phyloP scores from a whole-genome alignment of 257 asterid species.

The Capsicum pubescens region DNA sequence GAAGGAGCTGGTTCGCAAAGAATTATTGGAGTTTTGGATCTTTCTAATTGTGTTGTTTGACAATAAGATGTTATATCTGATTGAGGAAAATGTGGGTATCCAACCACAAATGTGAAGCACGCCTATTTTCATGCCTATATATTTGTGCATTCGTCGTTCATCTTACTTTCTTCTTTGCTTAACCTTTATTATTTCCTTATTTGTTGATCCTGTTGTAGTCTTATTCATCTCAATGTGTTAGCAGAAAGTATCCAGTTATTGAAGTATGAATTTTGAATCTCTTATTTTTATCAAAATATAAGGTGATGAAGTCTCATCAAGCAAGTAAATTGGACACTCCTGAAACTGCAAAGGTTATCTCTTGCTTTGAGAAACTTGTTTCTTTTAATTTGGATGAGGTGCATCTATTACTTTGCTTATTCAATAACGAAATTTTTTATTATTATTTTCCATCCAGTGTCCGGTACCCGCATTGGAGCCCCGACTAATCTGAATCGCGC shows the following conservation, averaged over 20 bases:
- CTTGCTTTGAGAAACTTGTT: slow-evolving; percentile 85
- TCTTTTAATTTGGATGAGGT: slow-evolving; percentile 75
- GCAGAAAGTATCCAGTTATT: not conserved
- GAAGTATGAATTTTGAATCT: not conserved
- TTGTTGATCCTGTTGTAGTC: not conserved
- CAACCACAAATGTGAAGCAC: not conserved
- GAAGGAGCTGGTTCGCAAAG: not conserved
- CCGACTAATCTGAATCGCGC: no score
- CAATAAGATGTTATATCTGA: not conserved
- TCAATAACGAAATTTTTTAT: not conserved
- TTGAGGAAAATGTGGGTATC: not conserved
- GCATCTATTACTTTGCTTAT: not conserved
- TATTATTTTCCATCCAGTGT: no score
- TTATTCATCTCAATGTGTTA: not conserved
- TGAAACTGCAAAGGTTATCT: no score
- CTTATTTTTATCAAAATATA: not conserved
- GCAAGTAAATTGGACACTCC: no score
- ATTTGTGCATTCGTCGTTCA: not conserved
- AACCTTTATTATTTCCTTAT: not conserved
- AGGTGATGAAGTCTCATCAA: no score
- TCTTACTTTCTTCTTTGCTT: not conserved
- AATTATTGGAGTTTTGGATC: not conserved
- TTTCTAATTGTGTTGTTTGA: not conserved
- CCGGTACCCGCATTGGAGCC: no score
- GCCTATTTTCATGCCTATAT: not conserved